Conservation (phyloP, 441 rosid species). For the Sinapis alba region DNA sequence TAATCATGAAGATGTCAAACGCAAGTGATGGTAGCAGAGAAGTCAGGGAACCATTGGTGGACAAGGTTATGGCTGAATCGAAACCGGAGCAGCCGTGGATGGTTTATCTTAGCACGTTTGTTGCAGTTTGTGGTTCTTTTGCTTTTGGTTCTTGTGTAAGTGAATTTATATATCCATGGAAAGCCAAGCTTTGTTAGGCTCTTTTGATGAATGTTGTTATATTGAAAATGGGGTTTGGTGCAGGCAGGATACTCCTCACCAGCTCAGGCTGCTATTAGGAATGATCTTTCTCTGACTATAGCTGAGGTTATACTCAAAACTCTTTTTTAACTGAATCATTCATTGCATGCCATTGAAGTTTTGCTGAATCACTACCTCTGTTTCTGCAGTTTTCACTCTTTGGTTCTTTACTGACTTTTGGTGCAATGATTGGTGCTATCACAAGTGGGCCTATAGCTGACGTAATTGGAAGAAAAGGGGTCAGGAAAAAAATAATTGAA, state of each 20-base stretch:
- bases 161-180: neutral
- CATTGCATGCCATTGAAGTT: neutral
- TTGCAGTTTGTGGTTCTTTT: slow-evolving; percentile 88
- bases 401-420: slow-evolving; percentile 89
- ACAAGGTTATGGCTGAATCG: slow-evolving; percentile 25
- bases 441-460: slow-evolving; percentile 87
- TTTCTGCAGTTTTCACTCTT: slow-evolving; percentile 74
- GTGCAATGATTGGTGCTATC: slow-evolving; percentile 98
- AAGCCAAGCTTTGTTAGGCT: neutral
- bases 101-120: slow-evolving; percentile 81
- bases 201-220: slow-evolving; percentile 9
- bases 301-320: slow-evolving; percentile 56
- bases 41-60: slow-evolving; percentile 33
- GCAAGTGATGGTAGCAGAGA: slow-evolving; percentile 30
- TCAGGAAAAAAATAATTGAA: slow-evolving; percentile 32
- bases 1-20: slow-evolving; percentile 29
- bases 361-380: slow-evolving; percentile 13
- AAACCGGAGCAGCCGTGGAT: slow-evolving; percentile 55
- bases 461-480: slow-evolving; percentile 85
- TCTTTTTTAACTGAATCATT: neutral
- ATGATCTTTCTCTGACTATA: slow-evolving; percentile 66
- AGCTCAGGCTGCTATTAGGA: slow-evolving; percentile 71
- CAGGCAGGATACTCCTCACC: slow-evolving; percentile 97
- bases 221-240: slow-evolving; percentile 26
- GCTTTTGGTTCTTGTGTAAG: slow-evolving; percentile 92